Evolutionary conservation across 163 green algal genomes (phyloP), one percentile per base, ranked within the genome.

Genomic region (Scenedesmus sp.): DNA sequence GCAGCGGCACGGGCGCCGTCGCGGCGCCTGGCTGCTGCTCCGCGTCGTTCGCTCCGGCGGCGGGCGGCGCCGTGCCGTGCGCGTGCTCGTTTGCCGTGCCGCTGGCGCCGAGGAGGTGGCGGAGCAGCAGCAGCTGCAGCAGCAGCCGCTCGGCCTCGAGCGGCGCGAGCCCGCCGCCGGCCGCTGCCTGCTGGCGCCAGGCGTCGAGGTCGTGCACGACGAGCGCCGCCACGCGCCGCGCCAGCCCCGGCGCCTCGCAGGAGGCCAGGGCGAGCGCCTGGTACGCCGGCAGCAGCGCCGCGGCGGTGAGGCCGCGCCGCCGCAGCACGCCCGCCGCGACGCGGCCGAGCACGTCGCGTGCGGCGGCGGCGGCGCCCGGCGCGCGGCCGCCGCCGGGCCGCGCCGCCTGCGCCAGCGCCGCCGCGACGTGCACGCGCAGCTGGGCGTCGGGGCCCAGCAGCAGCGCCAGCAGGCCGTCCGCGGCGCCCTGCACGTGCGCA

Each of bases 221-320:
- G n/a, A n/a, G n/a, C n/a, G n/a, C n/a, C n/a, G n/a, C n/a, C n/a
- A n/a, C n/a, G n/a, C n/a, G n/a, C n/a, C n/a, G n/a, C n/a, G n/a
- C n/a, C n/a, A n/a, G n/a, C n/a, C n/a, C n/a, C n/a, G n/a, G n/a
- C n/a, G n/a, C n/a, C n/a, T n/a, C n/a, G n/a, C n/a, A n/a, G n/a
- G n/a, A n/a, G n/a, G n/a, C n/a, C n/a, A n/a, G n/a, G n/a, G 69
- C 69, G 18, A 77, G 33, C 9, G 69, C 69, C 44, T 77, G 69
- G 39, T 77, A 77, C 18, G 69, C 69, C 31, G 69, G 69, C 36
- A 77, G 42, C 54, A 77, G 54, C 36, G 57, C 31, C 36, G 66
- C 29, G n/a, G 69, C 53, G 2, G 54, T 66, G 50, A 47, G 53
- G 0, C 26, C 47, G 53, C 67, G 69, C 54, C 67, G 69, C 69